phyloP scores from a whole-genome alignment of 2,329 filamentous ascomycete genomes.

The Xylaria sp. region DNA sequence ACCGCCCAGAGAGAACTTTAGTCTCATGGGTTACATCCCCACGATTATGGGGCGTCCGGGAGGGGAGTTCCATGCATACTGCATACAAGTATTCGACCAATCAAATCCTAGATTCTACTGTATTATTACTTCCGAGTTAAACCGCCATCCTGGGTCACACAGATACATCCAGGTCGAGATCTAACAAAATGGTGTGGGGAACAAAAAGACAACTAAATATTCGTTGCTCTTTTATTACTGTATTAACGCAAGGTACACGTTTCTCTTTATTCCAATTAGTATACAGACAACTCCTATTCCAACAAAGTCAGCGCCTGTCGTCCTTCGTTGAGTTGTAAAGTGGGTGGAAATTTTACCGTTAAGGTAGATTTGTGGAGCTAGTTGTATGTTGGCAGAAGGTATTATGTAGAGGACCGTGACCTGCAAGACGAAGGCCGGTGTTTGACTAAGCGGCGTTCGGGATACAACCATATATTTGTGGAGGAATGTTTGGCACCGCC shows the following conservation, averaged over 20 bases:
- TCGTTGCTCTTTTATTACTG: background rate
- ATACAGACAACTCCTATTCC: background rate
- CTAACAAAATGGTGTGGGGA: background rate
- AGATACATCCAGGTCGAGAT: background rate
- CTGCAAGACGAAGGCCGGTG: constrained; percentile 10
- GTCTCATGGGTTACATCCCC: background rate
- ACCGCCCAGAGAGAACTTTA: background rate
- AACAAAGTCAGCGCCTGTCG: background rate
- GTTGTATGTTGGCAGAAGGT: background rate
- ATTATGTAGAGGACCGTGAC: constrained; percentile 4
- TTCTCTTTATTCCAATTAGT: background rate
- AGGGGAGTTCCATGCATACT: background rate
- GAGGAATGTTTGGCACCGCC: background rate
- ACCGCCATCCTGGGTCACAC: background rate
- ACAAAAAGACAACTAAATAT: background rate
- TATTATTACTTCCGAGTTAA: constrained; percentile 5
- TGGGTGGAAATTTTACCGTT: background rate
- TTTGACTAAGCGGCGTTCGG: constrained; percentile 3
- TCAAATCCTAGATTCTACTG: background rate
- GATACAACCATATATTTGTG: constrained; percentile 10
- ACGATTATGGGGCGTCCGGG: background rate
- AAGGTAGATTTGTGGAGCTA: background rate
- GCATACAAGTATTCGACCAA: background rate
- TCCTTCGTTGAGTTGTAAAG: background rate
- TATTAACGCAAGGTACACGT: background rate